Evolutionary conservation across 1,139 yeast genomes (phyloP).

Genomic region (Scheffersomyces quercinus): DNA sequence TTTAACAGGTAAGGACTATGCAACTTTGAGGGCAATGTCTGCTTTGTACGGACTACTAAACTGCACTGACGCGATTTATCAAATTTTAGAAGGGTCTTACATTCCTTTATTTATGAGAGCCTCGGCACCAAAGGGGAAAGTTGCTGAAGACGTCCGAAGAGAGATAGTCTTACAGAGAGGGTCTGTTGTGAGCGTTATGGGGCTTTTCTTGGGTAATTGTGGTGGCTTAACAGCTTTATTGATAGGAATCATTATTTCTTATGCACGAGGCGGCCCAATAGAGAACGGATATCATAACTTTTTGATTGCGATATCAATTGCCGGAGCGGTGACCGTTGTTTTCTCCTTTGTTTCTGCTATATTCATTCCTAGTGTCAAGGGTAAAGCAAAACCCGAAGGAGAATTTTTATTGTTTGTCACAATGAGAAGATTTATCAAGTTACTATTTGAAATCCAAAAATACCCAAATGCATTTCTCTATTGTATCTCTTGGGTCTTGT

Average conservation of each 20-base stretch:
- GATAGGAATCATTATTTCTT: slow-evolving; percentile 42
- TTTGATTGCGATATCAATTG: slow-evolving; percentile 41
- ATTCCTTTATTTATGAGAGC: slow-evolving; percentile 47
- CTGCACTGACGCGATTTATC: slow-evolving; percentile 34
- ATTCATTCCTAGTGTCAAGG: slow-evolving; percentile 35
- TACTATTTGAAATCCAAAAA: slow-evolving; percentile 26
- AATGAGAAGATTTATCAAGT: slow-evolving; percentile 24
- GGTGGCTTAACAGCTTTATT: slow-evolving; percentile 44
- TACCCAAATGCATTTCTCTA: slow-evolving; percentile 41
- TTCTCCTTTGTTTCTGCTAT: slow-evolving; percentile 28
- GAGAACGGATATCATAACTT: slow-evolving; percentile 36
- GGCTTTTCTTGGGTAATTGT: slow-evolving; percentile 36
- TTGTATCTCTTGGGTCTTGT: slow-evolving; percentile 45
- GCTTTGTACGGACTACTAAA: slow-evolving; percentile 34
- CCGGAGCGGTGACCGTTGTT: slow-evolving; percentile 37
- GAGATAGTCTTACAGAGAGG: slow-evolving; percentile 33
- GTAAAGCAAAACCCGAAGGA: slow-evolving; percentile 26
- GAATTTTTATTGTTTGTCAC: slow-evolving; percentile 25
- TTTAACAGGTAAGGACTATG: slow-evolving; percentile 22
- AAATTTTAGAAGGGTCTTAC: slow-evolving; percentile 44
- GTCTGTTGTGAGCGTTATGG: slow-evolving; percentile 40
- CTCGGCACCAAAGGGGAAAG: slow-evolving; percentile 14
- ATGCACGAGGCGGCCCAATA: slow-evolving; percentile 26
- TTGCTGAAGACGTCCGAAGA: slow-evolving; percentile 27
- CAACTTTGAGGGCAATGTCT: slow-evolving; percentile 25